Base-by-base conservation (phyloP, 1,284 basidiomycete genomes). In the Coniferiporia sulphurascens region DNA sequence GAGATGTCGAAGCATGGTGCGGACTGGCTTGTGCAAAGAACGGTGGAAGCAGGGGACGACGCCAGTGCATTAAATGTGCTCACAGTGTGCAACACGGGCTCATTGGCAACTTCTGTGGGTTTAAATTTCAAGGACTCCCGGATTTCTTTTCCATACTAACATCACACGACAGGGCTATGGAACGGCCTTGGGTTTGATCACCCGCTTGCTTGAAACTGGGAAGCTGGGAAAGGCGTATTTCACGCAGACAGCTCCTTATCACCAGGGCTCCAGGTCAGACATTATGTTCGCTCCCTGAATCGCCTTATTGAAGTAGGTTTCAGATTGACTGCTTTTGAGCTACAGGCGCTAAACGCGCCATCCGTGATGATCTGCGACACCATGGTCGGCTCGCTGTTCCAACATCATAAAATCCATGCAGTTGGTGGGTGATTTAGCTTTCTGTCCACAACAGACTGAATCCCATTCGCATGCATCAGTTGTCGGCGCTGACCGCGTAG, bases 1-100 rank as follows among this genome's bases (percentile, higher is more conserved):
- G 74, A 78, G 63, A 96, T 97, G 89, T 82, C 89, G 5, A 83
- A 83, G 65, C 79, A 82, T 70, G 93, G 93, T 22, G 92, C 89
- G 3, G 85, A 91, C 50, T 96, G 94, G 94, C 76, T 96, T 34
- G 72, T 87, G 48, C 73, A 84, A 45, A 76, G 78, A 60, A 78
- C 84, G 12, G 77, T 78, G 63, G 68, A 73, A 48, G 69, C 69
- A 45, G 82, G 82, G 61, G 78, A 78, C 48, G 70, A 73, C 12
- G 78, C 78, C 55, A 74, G 75, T 61, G 74, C 73, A 56, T 71
- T 95, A 59, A 92, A 91, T 69, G 82, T 95, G 27, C 76, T 96
- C 71, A 96, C 93, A 3, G 92, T 96, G n/a, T 97, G 94, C 77
- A 97, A 97, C 73, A 96, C 94, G 17, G 94, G 94, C 17, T 92